Conservation (phyloP, 164 flowering plant species). For the Stephania japonica region DNA sequence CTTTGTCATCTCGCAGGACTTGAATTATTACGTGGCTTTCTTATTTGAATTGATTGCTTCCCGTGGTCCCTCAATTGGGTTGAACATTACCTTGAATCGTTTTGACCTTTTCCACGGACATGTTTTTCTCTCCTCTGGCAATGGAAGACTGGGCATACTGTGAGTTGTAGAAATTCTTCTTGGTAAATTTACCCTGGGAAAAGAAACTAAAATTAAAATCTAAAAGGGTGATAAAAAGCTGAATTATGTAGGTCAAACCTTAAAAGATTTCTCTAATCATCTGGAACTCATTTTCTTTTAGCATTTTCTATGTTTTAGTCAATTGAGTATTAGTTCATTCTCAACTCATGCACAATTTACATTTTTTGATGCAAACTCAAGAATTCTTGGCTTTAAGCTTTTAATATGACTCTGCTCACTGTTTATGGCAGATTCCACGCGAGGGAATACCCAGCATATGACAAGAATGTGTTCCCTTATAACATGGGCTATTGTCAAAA, state of each 20-base stretch:
- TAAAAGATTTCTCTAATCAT: neutral
- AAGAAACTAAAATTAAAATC: neutral
- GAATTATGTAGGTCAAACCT: neutral
- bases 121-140: conserved; percentile 62
- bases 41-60: conserved; percentile 66
- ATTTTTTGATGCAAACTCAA: neutral
- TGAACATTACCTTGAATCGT: conserved; percentile 64
- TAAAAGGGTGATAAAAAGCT: neutral
- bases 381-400: neutral
- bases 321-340: neutral
- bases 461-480: conserved; percentile 60
- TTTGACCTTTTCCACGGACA: conserved; percentile 95
- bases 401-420: neutral
- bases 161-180: conserved; percentile 33
- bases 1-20: conserved; percentile 44
- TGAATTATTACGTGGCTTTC: conserved; percentile 68
- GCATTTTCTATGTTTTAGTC: neutral
- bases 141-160: conserved; percentile 91
- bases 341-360: neutral
- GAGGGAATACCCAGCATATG: conserved; percentile 85
- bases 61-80: conserved; percentile 70
- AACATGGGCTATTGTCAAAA: conserved; percentile 88
- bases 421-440: conserved; percentile 77
- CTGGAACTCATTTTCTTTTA: neutral
- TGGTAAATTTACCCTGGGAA: too few relatives aligned